Percentiles rank a stretch among this genome's conserved stretches.
phyloP scores from a whole-genome alignment of 495 filamentous ascomycete species.

The Podospora pseudoanserina region DNA sequence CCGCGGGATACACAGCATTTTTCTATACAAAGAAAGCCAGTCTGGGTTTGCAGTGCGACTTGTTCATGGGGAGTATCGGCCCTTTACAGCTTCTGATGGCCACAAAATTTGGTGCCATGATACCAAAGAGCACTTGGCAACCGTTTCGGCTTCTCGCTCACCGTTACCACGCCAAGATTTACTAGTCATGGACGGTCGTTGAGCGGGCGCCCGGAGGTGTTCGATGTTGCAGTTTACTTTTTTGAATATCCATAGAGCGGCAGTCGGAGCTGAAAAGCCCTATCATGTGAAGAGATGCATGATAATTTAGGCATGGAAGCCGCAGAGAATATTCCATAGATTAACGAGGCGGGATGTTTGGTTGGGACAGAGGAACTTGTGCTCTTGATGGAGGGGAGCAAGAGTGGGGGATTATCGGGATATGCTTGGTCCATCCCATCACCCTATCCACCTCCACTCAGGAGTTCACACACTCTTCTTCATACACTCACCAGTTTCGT shows the following conservation, averaged over 20 bases:
- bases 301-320: slow-evolving; percentile 7
- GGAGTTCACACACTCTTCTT: not conserved
- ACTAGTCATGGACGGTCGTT: not conserved
- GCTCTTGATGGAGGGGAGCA: not conserved
- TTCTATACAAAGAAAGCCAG: not conserved
- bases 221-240: not conserved
- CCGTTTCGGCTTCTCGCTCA: not conserved
- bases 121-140: not conserved
- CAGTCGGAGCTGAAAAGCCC: not conserved
- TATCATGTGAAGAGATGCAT: not conserved
- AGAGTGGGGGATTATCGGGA: not conserved
- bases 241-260: not conserved
- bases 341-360: not conserved
- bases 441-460: not conserved
- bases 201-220: not conserved
- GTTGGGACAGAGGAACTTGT: not conserved
- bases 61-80: slow-evolving; percentile 2
- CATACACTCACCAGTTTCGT: not conserved
- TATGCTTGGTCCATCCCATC: not conserved
- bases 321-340: slow-evolving; percentile 6
- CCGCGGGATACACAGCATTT: not conserved
- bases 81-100: slow-evolving; percentile 1
- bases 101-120: slow-evolving; percentile 7
- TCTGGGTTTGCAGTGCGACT: not conserved
- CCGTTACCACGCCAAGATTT: not conserved